Percentiles rank a stretch among this genome's conserved stretches.
Evolutionary conservation across 306 rosid species (phyloP).

Genomic region (Cicer arietinum): DNA sequence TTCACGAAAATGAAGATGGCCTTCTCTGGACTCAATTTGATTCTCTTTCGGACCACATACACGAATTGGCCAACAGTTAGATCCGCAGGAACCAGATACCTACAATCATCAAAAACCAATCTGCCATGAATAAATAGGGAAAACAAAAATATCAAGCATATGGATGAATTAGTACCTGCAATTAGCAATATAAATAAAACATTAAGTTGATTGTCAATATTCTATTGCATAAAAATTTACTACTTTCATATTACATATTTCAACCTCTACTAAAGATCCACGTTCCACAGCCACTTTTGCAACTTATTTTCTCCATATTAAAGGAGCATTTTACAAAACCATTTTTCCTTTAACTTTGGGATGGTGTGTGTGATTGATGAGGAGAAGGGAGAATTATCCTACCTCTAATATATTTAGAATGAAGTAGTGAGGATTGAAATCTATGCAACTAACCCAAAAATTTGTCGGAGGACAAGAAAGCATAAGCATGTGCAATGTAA

Average conservation of each 20-base stretch:
- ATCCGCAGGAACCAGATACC: constrained; percentile 93
- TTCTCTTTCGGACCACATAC: constrained; percentile 89
- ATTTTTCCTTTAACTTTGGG: neutral
- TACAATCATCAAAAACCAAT: constrained; percentile 47
- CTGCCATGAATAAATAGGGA: neutral
- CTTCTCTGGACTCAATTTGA: constrained; percentile 86
- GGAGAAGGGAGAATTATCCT: neutral
- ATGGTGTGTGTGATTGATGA: neutral
- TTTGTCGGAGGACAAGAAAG: neutral
- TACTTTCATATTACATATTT: neutral
- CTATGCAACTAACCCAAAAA: neutral
- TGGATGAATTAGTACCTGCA: neutral
- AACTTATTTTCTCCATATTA: neutral
- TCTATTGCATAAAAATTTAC: neutral
- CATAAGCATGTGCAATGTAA: neutral
- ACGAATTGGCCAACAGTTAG: constrained; percentile 89
- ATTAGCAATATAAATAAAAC: neutral
- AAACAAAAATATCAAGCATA: constrained; percentile 3
- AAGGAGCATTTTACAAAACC: neutral
- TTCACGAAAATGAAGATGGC: constrained; percentile 90
- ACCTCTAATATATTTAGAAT: constrained; percentile 8
- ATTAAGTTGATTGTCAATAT: neutral
- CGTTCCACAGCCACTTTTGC: neutral
- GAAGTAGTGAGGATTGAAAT: neutral
- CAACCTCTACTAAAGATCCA: neutral